These are phyloP conservation scores for Marasmius sp. DNA, from an alignment of 1,284 basidiomycete species.

Conservation along the genomic window DNA sequence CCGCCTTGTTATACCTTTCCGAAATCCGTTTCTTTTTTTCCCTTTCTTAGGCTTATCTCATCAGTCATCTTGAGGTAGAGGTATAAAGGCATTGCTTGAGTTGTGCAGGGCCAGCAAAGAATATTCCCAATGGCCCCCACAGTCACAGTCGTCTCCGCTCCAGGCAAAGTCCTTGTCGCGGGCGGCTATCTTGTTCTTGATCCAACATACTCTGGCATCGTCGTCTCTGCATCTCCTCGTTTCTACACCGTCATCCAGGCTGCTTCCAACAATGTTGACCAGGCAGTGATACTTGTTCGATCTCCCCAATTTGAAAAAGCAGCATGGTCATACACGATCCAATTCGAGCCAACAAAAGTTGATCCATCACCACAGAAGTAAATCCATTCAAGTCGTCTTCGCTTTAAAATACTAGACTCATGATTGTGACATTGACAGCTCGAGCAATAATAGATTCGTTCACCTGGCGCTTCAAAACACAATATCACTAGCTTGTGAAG, in stretches of 20 bases:
- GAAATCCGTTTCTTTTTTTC: background rate
- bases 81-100: constrained; percentile 1
- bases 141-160: constrained; percentile 77
- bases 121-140: constrained; percentile 17
- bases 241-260: constrained; percentile 80
- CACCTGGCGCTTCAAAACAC: constrained; percentile 83
- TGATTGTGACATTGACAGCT: constrained; percentile 24
- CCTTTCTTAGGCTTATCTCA: constrained; percentile 1
- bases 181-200: constrained; percentile 96
- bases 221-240: constrained; percentile 88
- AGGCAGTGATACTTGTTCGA: constrained; percentile 63
- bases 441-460: constrained; percentile 86
- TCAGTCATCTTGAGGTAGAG: background rate
- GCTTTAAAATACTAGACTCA: background rate
- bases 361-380: constrained; percentile 46
- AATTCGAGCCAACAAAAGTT: constrained; percentile 44
- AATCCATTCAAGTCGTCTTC: background rate
- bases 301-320: constrained; percentile 91
- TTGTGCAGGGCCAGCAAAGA: constrained; percentile 28
- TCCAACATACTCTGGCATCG: constrained; percentile 77
- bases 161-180: constrained; percentile 94
- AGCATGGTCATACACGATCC: constrained; percentile 74
- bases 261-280: constrained; percentile 16
- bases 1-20: background rate
- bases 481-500: constrained; percentile 64